Base-by-base conservation (phyloP, 2,329 filamentous ascomycete species). In the Ophiostoma novo-ulmi region DNA sequence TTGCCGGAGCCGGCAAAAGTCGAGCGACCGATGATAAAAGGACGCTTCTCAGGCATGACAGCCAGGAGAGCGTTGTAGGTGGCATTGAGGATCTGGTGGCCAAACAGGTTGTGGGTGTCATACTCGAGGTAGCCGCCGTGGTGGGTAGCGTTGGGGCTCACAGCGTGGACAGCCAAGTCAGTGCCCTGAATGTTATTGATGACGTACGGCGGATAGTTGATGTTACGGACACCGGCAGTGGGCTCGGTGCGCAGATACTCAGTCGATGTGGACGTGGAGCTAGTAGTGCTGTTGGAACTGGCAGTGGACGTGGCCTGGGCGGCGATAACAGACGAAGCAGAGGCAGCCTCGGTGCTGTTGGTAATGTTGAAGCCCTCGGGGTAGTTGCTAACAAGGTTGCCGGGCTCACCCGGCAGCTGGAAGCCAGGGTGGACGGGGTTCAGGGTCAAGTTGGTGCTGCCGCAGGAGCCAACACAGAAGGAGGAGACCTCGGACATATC, bases 11-110 rank as follows among this genome's bases (percentile, higher is more conserved):
- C 92, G 11, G 91, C 85, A 76, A 94, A 95, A 0, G 92, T 95
- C 55, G 89, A 92, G 20, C 93, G 88, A 0, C 90, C 91, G 75
- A 97, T 85, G 76, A 97, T 91, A 79, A 96, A 92, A 0, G 93
- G 93, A 0, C 93, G 88, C 78, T 91, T 91, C 17, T 81, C 83
- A 0, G 90, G 87, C 72, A 87, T 87, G 22, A 91, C 82, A 1
- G 82, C 78, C 3, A 89, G 81, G 41, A 95, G 85, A 71, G 88
- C 91, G 66, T 89, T 81, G 77, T 93, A 92, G 0, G 92, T 95
- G 11, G 91, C 90, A 72, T 91, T 90, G 71, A 93, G 82, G 74
- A 94, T 91, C 77, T 90, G 88, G 75, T 91, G 85, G 0, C 91
- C 91, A 76, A 85, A 94, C 0, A 95, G 80, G 76, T 92, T 95